Percentiles rank a stretch among this genome's conserved stretches.
These are phyloP conservation scores for Kwoniella bestiolae DNA, from an alignment of 768 basidiomycete genomes.

Conservation along the genomic window DNA sequence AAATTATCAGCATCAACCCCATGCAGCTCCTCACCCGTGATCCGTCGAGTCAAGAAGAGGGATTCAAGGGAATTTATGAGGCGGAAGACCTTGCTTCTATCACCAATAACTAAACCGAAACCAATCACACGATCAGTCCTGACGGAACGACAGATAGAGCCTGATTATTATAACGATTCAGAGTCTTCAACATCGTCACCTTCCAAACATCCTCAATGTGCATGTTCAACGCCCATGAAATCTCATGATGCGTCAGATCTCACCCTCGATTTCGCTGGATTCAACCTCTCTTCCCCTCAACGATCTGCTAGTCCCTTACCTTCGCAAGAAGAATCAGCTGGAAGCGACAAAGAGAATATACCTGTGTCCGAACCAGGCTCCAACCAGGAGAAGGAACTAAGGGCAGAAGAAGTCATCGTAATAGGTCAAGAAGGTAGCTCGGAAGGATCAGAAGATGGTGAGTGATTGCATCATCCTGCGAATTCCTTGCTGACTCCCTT, in stretches of 20 bases:
- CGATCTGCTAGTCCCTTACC: not conserved
- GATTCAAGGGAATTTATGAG: conserved; percentile 49
- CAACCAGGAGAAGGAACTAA: not conserved
- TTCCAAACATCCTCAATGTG: not conserved
- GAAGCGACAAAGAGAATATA: conserved; percentile 49
- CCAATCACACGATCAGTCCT: not conserved
- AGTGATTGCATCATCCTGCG: not conserved
- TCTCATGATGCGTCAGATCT: conserved; percentile 24
- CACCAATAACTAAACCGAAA: conserved; percentile 2
- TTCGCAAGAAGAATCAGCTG: conserved; percentile 13
- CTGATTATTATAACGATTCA: conserved; percentile 23
- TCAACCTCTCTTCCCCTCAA: conserved; percentile 26
- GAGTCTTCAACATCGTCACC: conserved; percentile 13
- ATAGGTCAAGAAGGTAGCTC: conserved; percentile 6
- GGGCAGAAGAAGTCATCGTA: not conserved
- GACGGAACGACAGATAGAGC: conserved; percentile 1
- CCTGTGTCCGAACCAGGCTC: not conserved
- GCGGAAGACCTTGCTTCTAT: conserved; percentile 37
- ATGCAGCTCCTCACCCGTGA: not conserved
- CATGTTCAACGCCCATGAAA: conserved; percentile 3
- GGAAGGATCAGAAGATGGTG: conserved; percentile 17
- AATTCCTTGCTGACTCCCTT: not conserved
- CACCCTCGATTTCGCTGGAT: conserved; percentile 33
- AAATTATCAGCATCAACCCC: conserved; percentile 22
- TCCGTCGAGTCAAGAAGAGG: conserved; percentile 29